phyloP scores from a whole-genome alignment of 176 grass and related monocot genomes.

The Oryza nivara region DNA sequence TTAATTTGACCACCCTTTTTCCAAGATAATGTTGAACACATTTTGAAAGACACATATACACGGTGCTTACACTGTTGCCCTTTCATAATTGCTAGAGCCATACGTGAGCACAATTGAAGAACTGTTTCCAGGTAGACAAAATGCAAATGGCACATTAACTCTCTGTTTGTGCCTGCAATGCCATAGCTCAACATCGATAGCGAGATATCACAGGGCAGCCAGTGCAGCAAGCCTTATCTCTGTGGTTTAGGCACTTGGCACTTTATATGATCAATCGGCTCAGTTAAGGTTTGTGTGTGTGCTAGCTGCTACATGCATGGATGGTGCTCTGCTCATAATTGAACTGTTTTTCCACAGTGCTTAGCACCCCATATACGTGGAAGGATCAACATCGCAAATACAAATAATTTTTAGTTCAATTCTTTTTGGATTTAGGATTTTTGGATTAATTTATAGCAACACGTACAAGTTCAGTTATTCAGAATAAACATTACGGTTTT shows the following conservation, averaged over 20 bases:
- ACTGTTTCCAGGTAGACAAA: slow-evolving; percentile 21
- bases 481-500: neutral
- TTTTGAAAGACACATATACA: slow-evolving; percentile 12
- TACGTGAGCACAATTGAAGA: slow-evolving; percentile 11
- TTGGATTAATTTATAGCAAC: neutral
- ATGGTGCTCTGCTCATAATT: slow-evolving; percentile 27
- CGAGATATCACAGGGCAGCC: slow-evolving; percentile 22
- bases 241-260: neutral
- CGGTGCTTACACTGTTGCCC: slow-evolving; percentile 11
- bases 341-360: slow-evolving; percentile 38
- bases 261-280: slow-evolving; percentile 26
- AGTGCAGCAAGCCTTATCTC: slow-evolving; percentile 37
- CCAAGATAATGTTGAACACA: neutral
- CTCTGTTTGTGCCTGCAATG: slow-evolving; percentile 15
- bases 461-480: neutral
- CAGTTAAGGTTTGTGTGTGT: slow-evolving; percentile 7
- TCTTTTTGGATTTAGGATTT: neutral
- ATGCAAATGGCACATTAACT: neutral
- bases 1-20: neutral
- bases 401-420: neutral
- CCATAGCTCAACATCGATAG: slow-evolving; percentile 29
- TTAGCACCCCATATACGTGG: slow-evolving; percentile 10
- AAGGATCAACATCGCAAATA: slow-evolving; percentile 27
- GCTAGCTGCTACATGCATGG: neutral
- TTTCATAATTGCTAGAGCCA: neutral